These are phyloP conservation scores for Ophiosphaerella herpotricha DNA, from an alignment of 2,329 filamentous ascomycete species.

Conservation along the genomic window DNA sequence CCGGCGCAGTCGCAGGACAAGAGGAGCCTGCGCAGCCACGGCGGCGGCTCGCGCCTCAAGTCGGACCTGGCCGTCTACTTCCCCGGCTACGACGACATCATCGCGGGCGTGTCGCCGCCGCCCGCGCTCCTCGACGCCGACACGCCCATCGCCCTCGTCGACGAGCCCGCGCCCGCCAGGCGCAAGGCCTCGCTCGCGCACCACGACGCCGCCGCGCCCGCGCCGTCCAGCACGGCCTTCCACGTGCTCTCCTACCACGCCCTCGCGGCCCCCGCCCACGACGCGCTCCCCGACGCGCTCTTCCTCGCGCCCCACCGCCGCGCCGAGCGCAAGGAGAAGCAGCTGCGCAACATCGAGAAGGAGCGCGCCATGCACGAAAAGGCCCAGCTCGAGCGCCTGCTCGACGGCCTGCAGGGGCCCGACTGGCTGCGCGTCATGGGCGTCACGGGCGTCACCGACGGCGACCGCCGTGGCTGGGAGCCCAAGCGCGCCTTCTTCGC, in stretches of 20 bases:
- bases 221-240: constrained; percentile 37
- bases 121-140: constrained; percentile 76
- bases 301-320: constrained; percentile 65
- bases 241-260: constrained; percentile 51
- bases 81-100: constrained; percentile 90
- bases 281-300: constrained; percentile 61
- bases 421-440: constrained; percentile 95
- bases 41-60: constrained; percentile 80
- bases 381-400: constrained; percentile 65
- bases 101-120: constrained; percentile 81
- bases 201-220: constrained; percentile 17
- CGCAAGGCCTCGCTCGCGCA: constrained; percentile 18
- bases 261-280: constrained; percentile 30
- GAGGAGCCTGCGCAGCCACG: constrained; percentile 83
- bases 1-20: constrained; percentile 56
- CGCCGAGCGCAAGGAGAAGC: constrained; percentile 68
- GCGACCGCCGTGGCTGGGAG: constrained; percentile 84
- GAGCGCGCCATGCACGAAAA: constrained; percentile 70
- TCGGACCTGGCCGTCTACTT: constrained; percentile 92
- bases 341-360: constrained; percentile 69
- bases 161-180: constrained; percentile 54
- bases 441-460: constrained; percentile 81
- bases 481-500: constrained; percentile 85
- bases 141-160: constrained; percentile 73
- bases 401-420: constrained; percentile 84